Percentiles rank a stretch among this genome's conserved stretches.
These are phyloP conservation scores for Vachellia collinsii DNA, from an alignment of 306 rosid species.

Conservation along the genomic window DNA sequence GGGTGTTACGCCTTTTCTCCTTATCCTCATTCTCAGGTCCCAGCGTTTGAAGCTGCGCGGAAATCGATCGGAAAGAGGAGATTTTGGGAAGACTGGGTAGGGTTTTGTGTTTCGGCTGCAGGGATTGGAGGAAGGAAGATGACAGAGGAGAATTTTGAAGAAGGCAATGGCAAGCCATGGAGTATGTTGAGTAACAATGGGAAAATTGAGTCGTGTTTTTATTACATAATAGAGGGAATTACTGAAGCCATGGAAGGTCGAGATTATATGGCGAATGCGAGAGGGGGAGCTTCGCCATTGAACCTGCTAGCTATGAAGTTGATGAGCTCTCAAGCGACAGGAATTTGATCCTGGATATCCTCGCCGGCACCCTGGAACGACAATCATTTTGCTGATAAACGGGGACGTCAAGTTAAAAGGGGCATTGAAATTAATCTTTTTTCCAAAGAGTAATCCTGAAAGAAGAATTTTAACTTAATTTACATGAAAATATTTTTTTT, in stretches of 20 bases:
- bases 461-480: too few relatives aligned
- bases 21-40: too few relatives aligned
- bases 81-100: background rate
- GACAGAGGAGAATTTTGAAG: slow-evolving; percentile 41
- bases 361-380: background rate
- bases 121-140: slow-evolving; percentile 36
- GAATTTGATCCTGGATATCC: background rate
- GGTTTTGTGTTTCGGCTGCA: slow-evolving; percentile 39
- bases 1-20: too few relatives aligned
- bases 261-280: background rate
- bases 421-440: too few relatives aligned
- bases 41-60: too few relatives aligned
- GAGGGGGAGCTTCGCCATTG: slow-evolving; percentile 11
- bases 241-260: slow-evolving; percentile 13
- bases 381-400: background rate
- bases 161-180: slow-evolving; percentile 66
- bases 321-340: background rate
- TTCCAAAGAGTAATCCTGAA: too few relatives aligned
- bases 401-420: too few relatives aligned
- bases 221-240: slow-evolving; percentile 36
- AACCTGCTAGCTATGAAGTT: background rate
- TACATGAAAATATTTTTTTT: too few relatives aligned
- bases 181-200: slow-evolving; percentile 1
- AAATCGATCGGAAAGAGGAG: too few relatives aligned
- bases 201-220: background rate